Base-by-base conservation (phyloP, 257 asterid genomes). In the Solanum sejunctum region DNA sequence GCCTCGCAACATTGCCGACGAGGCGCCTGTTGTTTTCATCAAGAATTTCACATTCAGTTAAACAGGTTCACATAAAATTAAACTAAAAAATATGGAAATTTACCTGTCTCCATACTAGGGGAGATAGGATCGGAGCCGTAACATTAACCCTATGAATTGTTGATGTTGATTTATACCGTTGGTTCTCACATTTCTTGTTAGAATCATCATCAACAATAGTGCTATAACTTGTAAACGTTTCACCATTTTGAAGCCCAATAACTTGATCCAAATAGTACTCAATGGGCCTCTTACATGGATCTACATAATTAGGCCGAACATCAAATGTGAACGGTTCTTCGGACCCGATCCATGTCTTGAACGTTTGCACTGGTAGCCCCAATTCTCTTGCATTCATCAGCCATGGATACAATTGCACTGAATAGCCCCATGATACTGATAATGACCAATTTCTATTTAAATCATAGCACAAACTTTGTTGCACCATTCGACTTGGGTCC, bases 1-100 rank as follows among this genome's bases (percentile, higher is more conserved):
- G 77, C 52, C 57, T 84, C 86, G 21, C 86, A 84, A n/a, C 86
- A 84, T 57, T 84, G 86, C 39, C 86, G 70, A 58, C 86, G 86
- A 47, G 86, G 86, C 7, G 77, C 86, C 86, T 77, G 54, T 54
- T 5, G 15, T 51, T 51, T 36, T 36, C 36, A 32, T 32, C 0
- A 36, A 36, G 0, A 36, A 4, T 36, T 36, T 36, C 41, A 36
- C 41, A 1, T 36, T 36, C 41, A 5, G 0, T 36, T 36, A 36
- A 36, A 36, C 0, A 36, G 7, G 10, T 36, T n/a, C 56, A 72
- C 56, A 43, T 28, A 23, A 39, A 71, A 71, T 71, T 17, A 28
- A 72, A 28, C 1, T 3, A 0, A 73, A 6, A 10, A 15, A 9
- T 4, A 10, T 17, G 9, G 6, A 57, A 8, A 18, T 57, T 57